These are phyloP conservation scores for Pseudogymnoascus sp. DNA, from an alignment of 2,329 filamentous ascomycete species.

Conservation along the genomic window DNA sequence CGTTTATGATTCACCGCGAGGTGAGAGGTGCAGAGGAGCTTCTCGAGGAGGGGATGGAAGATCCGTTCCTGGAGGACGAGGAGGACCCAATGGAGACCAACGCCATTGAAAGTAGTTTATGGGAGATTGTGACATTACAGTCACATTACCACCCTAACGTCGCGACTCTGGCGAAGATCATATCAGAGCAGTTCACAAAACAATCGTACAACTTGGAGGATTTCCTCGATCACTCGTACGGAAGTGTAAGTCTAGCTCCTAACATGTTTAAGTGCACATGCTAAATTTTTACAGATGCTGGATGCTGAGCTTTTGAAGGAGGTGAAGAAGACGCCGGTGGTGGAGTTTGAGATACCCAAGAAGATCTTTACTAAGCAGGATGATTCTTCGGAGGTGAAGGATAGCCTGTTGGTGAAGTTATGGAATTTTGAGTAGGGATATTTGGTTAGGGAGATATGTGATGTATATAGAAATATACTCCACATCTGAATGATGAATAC, in stretches of 20 bases:
- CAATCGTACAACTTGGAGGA: conserved; percentile 92
- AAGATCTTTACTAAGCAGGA: conserved; percentile 38
- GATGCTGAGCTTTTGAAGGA: conserved; percentile 77
- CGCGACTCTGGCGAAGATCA: conserved; percentile 84
- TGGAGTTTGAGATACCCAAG: conserved; percentile 84
- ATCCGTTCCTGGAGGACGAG: conserved; percentile 72
- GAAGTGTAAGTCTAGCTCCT: conserved; percentile 50
- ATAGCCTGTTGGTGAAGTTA: conserved; percentile 51
- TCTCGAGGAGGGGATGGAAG: conserved; percentile 54
- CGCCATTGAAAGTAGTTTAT: conserved; percentile 87
- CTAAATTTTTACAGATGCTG: conserved; percentile 54
- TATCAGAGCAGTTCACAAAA: conserved; percentile 96
- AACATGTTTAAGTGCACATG: neutral
- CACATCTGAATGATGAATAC: neutral
- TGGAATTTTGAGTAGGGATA: conserved; percentile 45
- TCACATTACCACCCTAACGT: conserved; percentile 96
- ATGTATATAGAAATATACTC: neutral
- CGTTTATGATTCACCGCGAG: conserved; percentile 90
- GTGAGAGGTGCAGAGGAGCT: conserved; percentile 49
- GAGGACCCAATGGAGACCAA: conserved; percentile 74
- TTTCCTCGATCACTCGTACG: conserved; percentile 91
- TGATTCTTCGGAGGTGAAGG: conserved; percentile 34
- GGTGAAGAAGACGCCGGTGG: conserved; percentile 75
- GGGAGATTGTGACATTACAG: conserved; percentile 88
- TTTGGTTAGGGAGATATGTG: neutral